Percentiles rank a stretch among this genome's conserved stretches.
These are phyloP conservation scores for Fagopyrum homotropicum DNA, from an alignment of 148 eudicot species.

Conservation along the genomic window DNA sequence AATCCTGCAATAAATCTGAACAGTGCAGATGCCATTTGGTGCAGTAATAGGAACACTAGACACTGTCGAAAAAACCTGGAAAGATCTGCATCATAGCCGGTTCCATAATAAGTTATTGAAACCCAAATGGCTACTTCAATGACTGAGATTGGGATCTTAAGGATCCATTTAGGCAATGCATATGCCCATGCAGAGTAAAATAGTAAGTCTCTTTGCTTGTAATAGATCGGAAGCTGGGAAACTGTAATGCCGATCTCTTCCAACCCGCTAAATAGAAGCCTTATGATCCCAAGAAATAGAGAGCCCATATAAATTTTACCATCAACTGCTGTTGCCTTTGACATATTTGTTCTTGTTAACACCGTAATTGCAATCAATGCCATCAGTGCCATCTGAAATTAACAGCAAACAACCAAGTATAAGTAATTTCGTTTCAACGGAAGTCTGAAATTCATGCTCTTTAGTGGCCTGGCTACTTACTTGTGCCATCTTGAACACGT, in stretches of 20 bases:
- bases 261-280: constrained; percentile 6
- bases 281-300: not conserved
- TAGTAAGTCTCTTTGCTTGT: constrained; percentile 12
- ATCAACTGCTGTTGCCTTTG: not conserved
- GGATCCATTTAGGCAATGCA: constrained; percentile 9
- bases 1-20: constrained; percentile 8
- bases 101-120: constrained; percentile 4
- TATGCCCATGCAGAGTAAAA: constrained; percentile 10
- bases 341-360: not conserved
- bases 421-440: not conserved
- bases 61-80: not conserved
- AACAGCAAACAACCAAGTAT: not conserved
- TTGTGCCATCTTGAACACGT: constrained; percentile 26
- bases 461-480: constrained; percentile 13
- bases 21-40: constrained; percentile 1
- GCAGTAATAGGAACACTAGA: not conserved
- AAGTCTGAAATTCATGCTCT: not conserved
- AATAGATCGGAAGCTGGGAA: constrained; percentile 2
- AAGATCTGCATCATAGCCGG: constrained; percentile 7
- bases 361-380: constrained; percentile 5
- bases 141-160: constrained; percentile 10
- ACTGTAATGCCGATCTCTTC: constrained; percentile 6
- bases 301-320: constrained; percentile 8
- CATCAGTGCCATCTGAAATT: constrained; percentile 4
- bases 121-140: constrained; percentile 13